Conservation (phyloP, 1,139 yeast species). For the Kazachstania sp. region DNA sequence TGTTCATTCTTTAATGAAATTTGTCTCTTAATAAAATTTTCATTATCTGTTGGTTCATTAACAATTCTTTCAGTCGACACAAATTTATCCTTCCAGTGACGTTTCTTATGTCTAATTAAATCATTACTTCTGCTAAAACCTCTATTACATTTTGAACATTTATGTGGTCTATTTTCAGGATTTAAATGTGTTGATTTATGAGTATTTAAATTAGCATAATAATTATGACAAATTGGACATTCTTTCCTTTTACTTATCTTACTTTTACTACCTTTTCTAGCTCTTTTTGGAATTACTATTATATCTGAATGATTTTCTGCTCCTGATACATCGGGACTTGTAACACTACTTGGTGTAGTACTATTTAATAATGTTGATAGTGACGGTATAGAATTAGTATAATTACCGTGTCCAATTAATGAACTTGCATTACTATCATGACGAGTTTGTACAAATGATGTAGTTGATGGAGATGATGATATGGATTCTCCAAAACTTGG, state of each 20-base stretch:
- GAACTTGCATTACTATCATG: constrained; percentile 1
- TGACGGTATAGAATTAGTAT: constrained; percentile 12
- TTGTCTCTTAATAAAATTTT: constrained; percentile 1
- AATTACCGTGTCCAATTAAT: constrained; percentile 8
- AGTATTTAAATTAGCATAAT: constrained; percentile 73
- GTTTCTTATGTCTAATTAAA: constrained; percentile 69
- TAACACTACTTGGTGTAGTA: neutral
- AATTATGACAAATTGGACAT: constrained; percentile 72
- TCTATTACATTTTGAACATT: constrained; percentile 67
- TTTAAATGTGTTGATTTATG: constrained; percentile 75
- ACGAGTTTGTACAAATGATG: neutral
- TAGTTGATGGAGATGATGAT: constrained; percentile 1
- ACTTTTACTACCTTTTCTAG: constrained; percentile 1
- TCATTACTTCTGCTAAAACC: constrained; percentile 89
- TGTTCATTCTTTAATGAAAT: constrained; percentile 11
- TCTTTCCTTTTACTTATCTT: constrained; percentile 52
- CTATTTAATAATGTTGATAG: constrained; percentile 1
- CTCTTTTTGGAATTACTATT: neutral
- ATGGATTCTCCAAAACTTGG: neutral
- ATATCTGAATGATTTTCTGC: neutral
- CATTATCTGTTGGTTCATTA: constrained; percentile 1
- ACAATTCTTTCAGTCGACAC: constrained; percentile 10
- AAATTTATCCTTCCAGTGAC: constrained; percentile 66
- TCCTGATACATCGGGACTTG: constrained; percentile 1
- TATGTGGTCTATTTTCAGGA: constrained; percentile 66